A percentile compares a stretch with the other conserved stretches of the same genome.
Conservation (phyloP, 768 basidiomycete genomes). For the Pleurotus djamor region DNA sequence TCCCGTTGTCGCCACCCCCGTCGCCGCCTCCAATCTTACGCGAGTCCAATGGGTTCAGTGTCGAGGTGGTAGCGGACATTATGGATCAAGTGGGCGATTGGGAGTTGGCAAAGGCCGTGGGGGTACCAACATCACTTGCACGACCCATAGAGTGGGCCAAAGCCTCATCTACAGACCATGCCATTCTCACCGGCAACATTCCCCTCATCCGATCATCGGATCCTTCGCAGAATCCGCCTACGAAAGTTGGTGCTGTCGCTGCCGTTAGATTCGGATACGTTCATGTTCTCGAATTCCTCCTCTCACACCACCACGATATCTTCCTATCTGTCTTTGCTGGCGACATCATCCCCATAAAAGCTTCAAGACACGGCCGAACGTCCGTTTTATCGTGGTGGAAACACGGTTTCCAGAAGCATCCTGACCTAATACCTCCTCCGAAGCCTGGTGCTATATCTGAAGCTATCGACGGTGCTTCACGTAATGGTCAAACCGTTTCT, state of each 20-base stretch:
- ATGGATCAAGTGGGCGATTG: conserved; percentile 80
- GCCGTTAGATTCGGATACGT: conserved; percentile 76
- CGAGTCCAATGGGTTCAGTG: conserved; percentile 60
- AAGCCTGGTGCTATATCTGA: conserved; percentile 55
- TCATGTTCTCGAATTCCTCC: conserved; percentile 71
- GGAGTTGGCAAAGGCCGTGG: conserved; percentile 79
- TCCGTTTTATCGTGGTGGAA: conserved; percentile 84
- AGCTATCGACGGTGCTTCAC: conserved; percentile 77
- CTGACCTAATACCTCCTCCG: conserved; percentile 57
- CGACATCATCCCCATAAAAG: conserved; percentile 74
- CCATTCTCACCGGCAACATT: conserved; percentile 66
- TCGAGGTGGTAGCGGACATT: conserved; percentile 76
- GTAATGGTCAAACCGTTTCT: conserved; percentile 70
- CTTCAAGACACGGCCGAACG: conserved; percentile 72
- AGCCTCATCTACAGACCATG: conserved; percentile 67
- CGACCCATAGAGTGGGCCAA: conserved; percentile 70
- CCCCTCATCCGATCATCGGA: conserved; percentile 59
- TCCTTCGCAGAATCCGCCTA: conserved; percentile 56
- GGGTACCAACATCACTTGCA: conserved; percentile 66
- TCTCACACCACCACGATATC: conserved; percentile 59
- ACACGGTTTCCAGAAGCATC: conserved; percentile 56
- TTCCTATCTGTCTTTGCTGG: conserved; percentile 65
- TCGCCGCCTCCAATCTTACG: conserved; percentile 24
- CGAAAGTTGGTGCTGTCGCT: conserved; percentile 63
- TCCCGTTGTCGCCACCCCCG: conserved; percentile 23